phyloP scores from a whole-genome alignment of 2,329 filamentous ascomycete species.

The Sarocladiaceae sp. region DNA sequence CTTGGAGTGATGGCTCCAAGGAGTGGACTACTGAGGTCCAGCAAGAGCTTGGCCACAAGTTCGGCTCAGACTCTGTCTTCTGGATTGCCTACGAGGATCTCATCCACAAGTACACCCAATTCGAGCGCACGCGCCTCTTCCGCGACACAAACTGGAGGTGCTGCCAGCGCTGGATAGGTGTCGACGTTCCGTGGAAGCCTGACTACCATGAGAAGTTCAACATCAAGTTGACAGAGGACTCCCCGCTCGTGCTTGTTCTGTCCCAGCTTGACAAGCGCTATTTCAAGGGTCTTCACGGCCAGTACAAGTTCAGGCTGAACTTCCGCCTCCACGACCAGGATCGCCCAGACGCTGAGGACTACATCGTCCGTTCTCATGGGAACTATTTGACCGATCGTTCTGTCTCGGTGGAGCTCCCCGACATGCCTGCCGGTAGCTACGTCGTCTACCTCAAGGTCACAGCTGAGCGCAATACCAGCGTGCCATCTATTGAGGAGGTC shows the following conservation, averaged over 20 bases:
- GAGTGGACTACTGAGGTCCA: slow-evolving; percentile 58
- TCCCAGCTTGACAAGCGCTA: slow-evolving; percentile 60
- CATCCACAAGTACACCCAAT: slow-evolving; percentile 56
- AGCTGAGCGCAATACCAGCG: slow-evolving; percentile 39
- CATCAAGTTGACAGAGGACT: slow-evolving; percentile 50
- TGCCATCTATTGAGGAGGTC: slow-evolving; percentile 50
- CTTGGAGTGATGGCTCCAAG: slow-evolving; percentile 57
- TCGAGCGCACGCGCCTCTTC: slow-evolving; percentile 61
- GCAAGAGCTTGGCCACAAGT: slow-evolving; percentile 53
- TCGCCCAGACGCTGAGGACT: slow-evolving; percentile 50
- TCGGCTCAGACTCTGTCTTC: slow-evolving; percentile 59
- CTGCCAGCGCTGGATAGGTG: slow-evolving; percentile 56
- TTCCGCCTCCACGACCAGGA: slow-evolving; percentile 46
- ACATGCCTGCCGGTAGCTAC: slow-evolving; percentile 53
- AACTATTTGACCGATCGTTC: slow-evolving; percentile 56
- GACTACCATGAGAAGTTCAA: slow-evolving; percentile 60
- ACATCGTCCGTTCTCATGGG: slow-evolving; percentile 55
- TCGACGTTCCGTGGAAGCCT: slow-evolving; percentile 58
- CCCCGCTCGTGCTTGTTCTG: slow-evolving; percentile 55
- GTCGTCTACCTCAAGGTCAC: slow-evolving; percentile 53
- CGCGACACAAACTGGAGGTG: slow-evolving; percentile 52
- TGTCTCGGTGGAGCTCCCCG: slow-evolving; percentile 52
- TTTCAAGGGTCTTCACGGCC: slow-evolving; percentile 56
- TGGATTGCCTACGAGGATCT: slow-evolving; percentile 62
- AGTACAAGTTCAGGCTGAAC: slow-evolving; percentile 48